phyloP scores from a whole-genome alignment of 208 protist species.

The Acanthamoeba castellanii region DNA sequence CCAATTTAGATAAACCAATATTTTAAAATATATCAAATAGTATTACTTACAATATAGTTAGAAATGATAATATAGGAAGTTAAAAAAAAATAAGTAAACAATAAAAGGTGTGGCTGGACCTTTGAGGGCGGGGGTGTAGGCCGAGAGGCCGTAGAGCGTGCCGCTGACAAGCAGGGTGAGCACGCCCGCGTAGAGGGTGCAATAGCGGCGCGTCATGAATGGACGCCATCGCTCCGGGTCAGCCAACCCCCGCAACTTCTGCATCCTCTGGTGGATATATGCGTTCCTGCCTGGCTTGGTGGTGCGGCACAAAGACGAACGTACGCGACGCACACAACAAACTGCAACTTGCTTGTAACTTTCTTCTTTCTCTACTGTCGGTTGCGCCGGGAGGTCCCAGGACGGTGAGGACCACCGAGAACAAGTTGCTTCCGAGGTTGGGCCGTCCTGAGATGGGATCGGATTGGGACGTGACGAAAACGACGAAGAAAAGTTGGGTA shows the following conservation, averaged over 20 bases:
- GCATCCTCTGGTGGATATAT: not conserved
- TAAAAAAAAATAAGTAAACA: no score
- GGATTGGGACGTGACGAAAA: no score
- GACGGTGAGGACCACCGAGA: no score
- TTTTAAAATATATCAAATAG: not conserved
- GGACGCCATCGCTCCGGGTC: slow-evolving; percentile 1
- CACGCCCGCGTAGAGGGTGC: slow-evolving; percentile 33
- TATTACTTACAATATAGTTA: not conserved
- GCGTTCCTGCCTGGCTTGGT: no score
- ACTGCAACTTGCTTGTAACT: no score
- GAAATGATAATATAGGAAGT: no score
- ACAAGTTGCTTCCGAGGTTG: not conserved
- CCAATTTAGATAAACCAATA: no score
- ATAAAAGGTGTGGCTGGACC: not conserved
- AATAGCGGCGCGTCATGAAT: not conserved
- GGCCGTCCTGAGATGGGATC: not conserved
- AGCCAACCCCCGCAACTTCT: not conserved
- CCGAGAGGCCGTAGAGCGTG: slow-evolving; percentile 49
- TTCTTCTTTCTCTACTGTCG: no score
- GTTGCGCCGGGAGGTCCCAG: no score
- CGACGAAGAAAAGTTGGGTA: no score
- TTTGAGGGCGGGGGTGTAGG: slow-evolving; percentile 63
- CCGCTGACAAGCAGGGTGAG: slow-evolving; percentile 32
- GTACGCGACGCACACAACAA: no score
- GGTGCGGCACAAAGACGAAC: no score